These are phyloP conservation scores for Lactarius hatsudake DNA, from an alignment of 768 basidiomycete genomes.

Conservation along the genomic window DNA sequence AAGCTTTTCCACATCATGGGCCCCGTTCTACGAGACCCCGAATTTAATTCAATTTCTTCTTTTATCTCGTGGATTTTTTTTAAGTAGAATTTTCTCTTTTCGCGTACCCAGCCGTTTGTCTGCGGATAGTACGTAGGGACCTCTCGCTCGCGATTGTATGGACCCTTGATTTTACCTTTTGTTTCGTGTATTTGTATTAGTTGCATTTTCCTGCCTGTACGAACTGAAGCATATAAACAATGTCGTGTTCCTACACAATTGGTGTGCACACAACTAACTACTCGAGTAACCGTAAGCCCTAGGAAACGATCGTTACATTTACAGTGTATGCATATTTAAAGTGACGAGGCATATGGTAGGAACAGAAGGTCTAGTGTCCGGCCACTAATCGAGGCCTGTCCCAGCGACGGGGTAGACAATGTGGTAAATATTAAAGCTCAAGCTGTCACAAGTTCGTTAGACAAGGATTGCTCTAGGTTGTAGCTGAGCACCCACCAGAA, in stretches of 20 bases:
- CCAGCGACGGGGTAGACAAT: conserved; percentile 41
- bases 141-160: conserved; percentile 4
- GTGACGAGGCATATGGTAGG: neutral
- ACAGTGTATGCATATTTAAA: conserved; percentile 3
- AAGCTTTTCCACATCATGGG: neutral
- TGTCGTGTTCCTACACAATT: neutral
- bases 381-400: conserved; percentile 7
- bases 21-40: neutral
- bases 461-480: neutral
- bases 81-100: neutral
- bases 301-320: neutral
- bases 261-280: neutral
- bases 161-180: conserved; percentile 2
- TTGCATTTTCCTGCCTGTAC: neutral
- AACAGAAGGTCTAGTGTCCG: neutral
- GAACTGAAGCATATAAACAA: neutral
- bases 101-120: neutral
- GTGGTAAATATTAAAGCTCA: conserved; percentile 77
- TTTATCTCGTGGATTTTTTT: neutral
- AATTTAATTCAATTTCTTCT: neutral
- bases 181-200: neutral
- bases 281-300: neutral
- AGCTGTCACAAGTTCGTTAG: conserved; percentile 41
- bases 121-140: neutral
- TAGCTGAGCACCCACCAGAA: conserved; percentile 66